Evolutionary conservation across 23 red algal genomes (phyloP), one percentile per base, ranked within the genome.

Genomic region (Gracilaria domingensis): DNA sequence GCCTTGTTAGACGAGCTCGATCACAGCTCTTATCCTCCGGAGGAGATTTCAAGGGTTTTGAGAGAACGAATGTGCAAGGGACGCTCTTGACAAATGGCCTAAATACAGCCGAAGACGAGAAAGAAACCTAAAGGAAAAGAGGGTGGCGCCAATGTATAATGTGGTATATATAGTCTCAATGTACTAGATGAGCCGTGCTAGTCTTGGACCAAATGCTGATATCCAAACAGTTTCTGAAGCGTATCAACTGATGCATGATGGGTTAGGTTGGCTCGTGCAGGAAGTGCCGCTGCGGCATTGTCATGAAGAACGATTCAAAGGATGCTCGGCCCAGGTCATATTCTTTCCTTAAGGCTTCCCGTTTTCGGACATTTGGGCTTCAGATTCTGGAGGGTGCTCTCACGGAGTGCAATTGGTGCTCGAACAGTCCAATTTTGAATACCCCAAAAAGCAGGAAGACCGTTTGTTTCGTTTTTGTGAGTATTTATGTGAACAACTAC

Each of bases 1-100:
- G 89, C 26, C 32, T 47, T 28, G 38, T 94, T 3, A 87, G 80
- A 28, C 65, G 83, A 49, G 42, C 39, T 50, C 8, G 40, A 51
- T 26, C n/a, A 51, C 39, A 51, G 72, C 72, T 45, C n/a, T 28
- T 40, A 77, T 30, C 38, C 50, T 45, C 72, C 72, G 20, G 72
- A 77, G 17, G 38, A 48, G 32, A 45, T 77, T 45, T 77, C 72
- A 34, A 45, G 23, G 16, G 72, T 42, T 2, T 30, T 77, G 72
- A 45, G 32, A 51, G 40, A 30, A 51, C 38, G 72, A 26, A 25
- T 77, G 72, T 26, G 72, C 21, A 77, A 51, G 42, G 72, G 39
- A 0, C 72, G 50, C 23, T 4, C 23, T 9, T 29, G 39, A 16
- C 72, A 23, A 30, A 45, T 77, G 72, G 39, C 50, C 8, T n/a